Evolutionary conservation across 192 early-diverging fungal species (phyloP).

Genomic region (Fimicolochytrium jonesii): DNA sequence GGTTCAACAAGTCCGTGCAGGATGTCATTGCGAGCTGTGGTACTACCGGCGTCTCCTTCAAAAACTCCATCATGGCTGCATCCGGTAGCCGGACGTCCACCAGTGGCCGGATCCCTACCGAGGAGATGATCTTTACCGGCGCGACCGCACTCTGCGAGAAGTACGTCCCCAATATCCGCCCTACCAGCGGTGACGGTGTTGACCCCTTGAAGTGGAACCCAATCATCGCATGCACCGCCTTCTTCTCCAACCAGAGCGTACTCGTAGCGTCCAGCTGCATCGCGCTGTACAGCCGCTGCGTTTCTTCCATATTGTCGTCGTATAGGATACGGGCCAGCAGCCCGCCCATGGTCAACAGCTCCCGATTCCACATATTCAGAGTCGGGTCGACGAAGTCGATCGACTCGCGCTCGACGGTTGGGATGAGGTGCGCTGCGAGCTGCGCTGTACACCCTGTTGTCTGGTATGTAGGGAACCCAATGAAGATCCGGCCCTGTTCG

Average conservation of each 20-base stretch:
- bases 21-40: conserved; percentile 42
- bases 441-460: conserved; percentile 81
- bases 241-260: conserved; percentile 53
- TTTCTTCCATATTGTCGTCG: conserved; percentile 69
- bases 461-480: conserved; percentile 86
- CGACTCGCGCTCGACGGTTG: conserved; percentile 86
- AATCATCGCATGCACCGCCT: conserved; percentile 61
- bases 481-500: conserved; percentile 81
- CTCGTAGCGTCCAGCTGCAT: conserved; percentile 47
- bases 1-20: conserved; percentile 54
- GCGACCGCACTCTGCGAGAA: conserved; percentile 53
- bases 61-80: conserved; percentile 48
- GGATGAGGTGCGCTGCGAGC: conserved; percentile 78
- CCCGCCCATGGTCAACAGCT: conserved; percentile 71
- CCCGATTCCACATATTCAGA: conserved; percentile 75
- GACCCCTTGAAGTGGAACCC: conserved; percentile 66
- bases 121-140: conserved; percentile 60
- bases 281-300: conserved; percentile 39
- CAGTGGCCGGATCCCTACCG: conserved; percentile 55
- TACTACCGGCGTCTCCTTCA: conserved; percentile 63
- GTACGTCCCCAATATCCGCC: conserved; percentile 48
- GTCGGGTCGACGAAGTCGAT: conserved; percentile 85
- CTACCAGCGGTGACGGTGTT: conserved; percentile 67
- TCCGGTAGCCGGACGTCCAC: conserved; percentile 61
- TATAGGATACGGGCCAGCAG: conserved; percentile 69